Evolutionary conservation across 257 asterid species (phyloP).

Genomic region (Ehretia macrophylla): DNA sequence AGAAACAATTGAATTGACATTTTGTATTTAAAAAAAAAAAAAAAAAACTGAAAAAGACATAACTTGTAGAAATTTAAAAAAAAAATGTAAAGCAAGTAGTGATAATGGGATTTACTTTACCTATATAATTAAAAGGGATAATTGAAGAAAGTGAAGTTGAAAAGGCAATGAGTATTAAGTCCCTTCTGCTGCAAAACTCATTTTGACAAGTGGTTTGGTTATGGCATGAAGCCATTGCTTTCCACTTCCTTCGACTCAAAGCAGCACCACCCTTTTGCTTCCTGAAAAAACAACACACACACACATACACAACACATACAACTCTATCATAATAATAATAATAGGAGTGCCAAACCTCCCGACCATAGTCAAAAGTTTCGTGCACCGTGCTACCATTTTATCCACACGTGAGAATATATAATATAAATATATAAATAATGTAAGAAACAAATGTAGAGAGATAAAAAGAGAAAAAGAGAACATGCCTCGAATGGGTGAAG

Average conservation of each 20-base stretch:
- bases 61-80: background rate
- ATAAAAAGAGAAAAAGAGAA: background rate
- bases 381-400: background rate
- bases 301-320: background rate
- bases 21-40: background rate
- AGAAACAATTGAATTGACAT: background rate
- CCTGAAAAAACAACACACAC: conserved; percentile 5
- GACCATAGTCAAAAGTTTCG: no score
- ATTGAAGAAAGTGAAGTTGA: conserved; percentile 18
- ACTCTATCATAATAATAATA: background rate
- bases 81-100: no score
- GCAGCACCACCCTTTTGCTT: conserved; percentile 8
- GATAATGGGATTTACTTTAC: no score
- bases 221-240: conserved; percentile 10
- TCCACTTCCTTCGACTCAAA: conserved; percentile 5
- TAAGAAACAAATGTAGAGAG: background rate
- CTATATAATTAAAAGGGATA: conserved; percentile 9
- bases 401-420: background rate
- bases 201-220: conserved; percentile 2
- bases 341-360: no score
- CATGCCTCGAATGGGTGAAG: conserved; percentile 8
- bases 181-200: conserved; percentile 20
- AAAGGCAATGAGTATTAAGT: conserved; percentile 19
- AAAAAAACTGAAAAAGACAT: background rate
- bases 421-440: background rate